Evolutionary conservation across 768 basidiomycete genomes (phyloP).

Genomic region (Macrolepiota fuliginosa): DNA sequence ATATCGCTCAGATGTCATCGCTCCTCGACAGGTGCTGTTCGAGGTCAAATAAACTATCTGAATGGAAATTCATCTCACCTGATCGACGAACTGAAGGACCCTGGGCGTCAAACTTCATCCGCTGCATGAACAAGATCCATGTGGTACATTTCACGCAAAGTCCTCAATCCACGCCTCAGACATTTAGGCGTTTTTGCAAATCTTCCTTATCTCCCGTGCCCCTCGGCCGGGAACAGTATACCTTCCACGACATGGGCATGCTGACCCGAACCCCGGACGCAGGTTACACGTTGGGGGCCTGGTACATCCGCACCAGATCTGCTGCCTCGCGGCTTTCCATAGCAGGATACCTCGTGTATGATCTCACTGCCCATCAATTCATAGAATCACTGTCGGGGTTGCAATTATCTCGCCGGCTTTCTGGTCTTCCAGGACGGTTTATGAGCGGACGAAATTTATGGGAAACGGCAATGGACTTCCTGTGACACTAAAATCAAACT

Average conservation of each 20-base stretch:
- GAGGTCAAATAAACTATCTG: slow-evolving; percentile 41
- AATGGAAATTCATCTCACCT: slow-evolving; percentile 17
- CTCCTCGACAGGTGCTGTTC: slow-evolving; percentile 30
- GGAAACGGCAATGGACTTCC: slow-evolving; percentile 34
- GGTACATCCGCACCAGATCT: slow-evolving; percentile 43
- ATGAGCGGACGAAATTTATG: slow-evolving; percentile 12
- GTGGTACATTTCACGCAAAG: slow-evolving; percentile 7
- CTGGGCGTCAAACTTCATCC: slow-evolving; percentile 18
- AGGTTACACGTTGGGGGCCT: slow-evolving; percentile 58
- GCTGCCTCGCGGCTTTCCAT: slow-evolving; percentile 57
- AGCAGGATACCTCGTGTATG: slow-evolving; percentile 42
- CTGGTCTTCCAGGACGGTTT: slow-evolving; percentile 8
- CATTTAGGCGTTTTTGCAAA: slow-evolving; percentile 15
- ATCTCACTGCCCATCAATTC: slow-evolving; percentile 30
- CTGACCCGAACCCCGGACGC: slow-evolving; percentile 65
- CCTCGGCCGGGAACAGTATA: slow-evolving; percentile 56
- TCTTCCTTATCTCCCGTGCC: slow-evolving; percentile 52
- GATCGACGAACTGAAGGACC: slow-evolving; percentile 23
- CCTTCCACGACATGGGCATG: slow-evolving; percentile 66
- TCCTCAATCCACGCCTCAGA: slow-evolving; percentile 6
- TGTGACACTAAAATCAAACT: slow-evolving; percentile 10
- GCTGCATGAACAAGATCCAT: slow-evolving; percentile 16
- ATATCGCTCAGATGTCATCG: slow-evolving; percentile 9
- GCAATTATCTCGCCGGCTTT: slow-evolving; percentile 11
- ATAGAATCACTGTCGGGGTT: slow-evolving; percentile 23